Base-by-base conservation (phyloP, 83 land plant species). In the Diphasiastrum complanatum region DNA sequence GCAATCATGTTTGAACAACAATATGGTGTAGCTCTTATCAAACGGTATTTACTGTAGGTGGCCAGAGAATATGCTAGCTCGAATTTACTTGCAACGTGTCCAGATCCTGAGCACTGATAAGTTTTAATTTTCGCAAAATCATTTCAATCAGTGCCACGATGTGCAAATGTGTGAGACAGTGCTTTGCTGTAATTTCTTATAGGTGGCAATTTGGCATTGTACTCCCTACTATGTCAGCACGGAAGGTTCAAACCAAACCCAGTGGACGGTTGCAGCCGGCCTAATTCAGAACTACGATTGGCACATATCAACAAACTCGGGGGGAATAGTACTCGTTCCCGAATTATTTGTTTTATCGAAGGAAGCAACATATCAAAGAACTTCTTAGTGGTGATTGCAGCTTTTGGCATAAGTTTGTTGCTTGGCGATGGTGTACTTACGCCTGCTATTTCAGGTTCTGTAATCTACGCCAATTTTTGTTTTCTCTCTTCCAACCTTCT, bases 121-220 rank as follows among this genome's bases (percentile, higher is more conserved):
- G n/a, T n/a, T n/a, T n/a, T n/a, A n/a, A n/a, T n/a, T n/a, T n/a
- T n/a, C n/a, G n/a, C n/a, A n/a, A n/a, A n/a, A n/a, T n/a, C n/a
- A n/a, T n/a, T n/a, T n/a, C n/a, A n/a, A n/a, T n/a, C n/a, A n/a
- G n/a, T n/a, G n/a, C n/a, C n/a, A n/a, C n/a, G n/a, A n/a, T n/a
- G n/a, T n/a, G n/a, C n/a, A n/a, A n/a, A n/a, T n/a, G n/a, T n/a
- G n/a, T n/a, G n/a, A n/a, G n/a, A n/a, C n/a, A n/a, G n/a, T n/a
- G n/a, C n/a, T n/a, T n/a, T n/a, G n/a, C n/a, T n/a, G n/a, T n/a
- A n/a, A n/a, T n/a, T n/a, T n/a, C n/a, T n/a, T n/a, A n/a, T 40
- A 75, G 76, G 80, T 46, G 80, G 80, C 2, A 72, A 71, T 10
- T 77, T 77, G 62, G 76, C 76, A 22, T 45, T 77, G 5, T 77